These are phyloP conservation scores for Chalciporus sphaerocephalus DNA, from an alignment of 768 basidiomycete genomes.

Conservation along the genomic window DNA sequence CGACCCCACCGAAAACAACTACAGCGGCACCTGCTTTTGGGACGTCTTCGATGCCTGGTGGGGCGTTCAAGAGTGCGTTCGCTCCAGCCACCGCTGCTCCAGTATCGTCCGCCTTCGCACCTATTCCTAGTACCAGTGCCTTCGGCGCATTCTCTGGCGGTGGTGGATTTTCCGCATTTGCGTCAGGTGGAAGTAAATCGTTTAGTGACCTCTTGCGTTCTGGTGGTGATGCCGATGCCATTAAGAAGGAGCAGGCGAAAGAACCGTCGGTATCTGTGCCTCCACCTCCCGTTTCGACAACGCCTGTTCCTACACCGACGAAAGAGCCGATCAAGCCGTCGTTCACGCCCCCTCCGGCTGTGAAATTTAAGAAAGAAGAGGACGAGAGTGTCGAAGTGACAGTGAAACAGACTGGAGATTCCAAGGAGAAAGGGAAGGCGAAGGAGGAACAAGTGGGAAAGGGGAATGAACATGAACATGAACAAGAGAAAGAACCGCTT, in stretches of 20 bases:
- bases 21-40: conserved; percentile 36
- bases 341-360: not conserved
- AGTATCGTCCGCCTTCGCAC: conserved; percentile 7
- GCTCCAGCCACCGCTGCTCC: conserved; percentile 6
- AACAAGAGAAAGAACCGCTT: conserved; percentile 5
- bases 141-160: conserved; percentile 30
- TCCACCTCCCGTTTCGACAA: conserved; percentile 10
- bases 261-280: conserved; percentile 17
- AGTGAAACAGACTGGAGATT: not conserved
- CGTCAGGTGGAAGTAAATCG: conserved; percentile 43
- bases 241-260: conserved; percentile 21
- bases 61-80: conserved; percentile 18
- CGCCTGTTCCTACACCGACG: conserved; percentile 9
- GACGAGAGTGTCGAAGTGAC: not conserved
- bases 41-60: conserved; percentile 32
- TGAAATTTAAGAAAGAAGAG: conserved; percentile 1
- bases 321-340: conserved; percentile 9
- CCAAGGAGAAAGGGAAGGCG: conserved; percentile 11
- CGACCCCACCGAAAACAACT: conserved; percentile 22
- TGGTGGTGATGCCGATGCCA: conserved; percentile 29
- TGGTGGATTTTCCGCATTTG: conserved; percentile 49
- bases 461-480: too few species aligned
- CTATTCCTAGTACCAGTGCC: conserved; percentile 16
- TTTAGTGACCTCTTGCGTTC: conserved; percentile 59
- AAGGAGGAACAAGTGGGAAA: too few species aligned